Base-by-base conservation (phyloP, 2,329 filamentous ascomycete species). In the Xylaria sp. region DNA sequence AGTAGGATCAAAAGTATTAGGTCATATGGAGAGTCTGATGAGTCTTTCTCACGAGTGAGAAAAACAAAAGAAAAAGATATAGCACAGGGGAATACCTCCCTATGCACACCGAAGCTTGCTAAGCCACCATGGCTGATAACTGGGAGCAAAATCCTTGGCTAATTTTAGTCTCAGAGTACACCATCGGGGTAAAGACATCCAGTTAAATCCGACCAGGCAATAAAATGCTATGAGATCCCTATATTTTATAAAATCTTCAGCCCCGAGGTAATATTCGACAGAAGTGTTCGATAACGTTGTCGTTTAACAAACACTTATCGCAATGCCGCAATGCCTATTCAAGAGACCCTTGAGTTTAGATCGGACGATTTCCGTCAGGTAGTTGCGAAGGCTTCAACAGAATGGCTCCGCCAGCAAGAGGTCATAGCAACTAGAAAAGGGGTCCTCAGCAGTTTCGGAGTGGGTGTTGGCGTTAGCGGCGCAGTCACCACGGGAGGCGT, bases 301-400 rank as follows among this genome's bases (percentile, higher is more conserved):
- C 1, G 27, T 21, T 50, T 25, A 54, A 21, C 8, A 54, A 37
- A 40, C 3, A 32, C 16, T 10, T 6, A 21, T 55, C 23, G 16
- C 18, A 27, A 53, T 67, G 53, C 44, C 23, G 16, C 18, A 27
- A 53, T 67, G 53, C 44, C 47, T 8, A 67, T 67, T 23, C 40
- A 62, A 58, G 58, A 66, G 25, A 61, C 58, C 10, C 64, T 66
- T n/a, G 58, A 42, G 13, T 66, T 62, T 8, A 8, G 29, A 58
- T 57, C 50, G 8, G 42, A 66, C 23, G 51, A 61, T 37, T 61
- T 40, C 25, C 32, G 32, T 21, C 42, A n/a, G 32, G 42, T 58
- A 9, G 64, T 32, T 1, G 42, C 58, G 27, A 40, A 29, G 9
- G 58, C 42, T 16, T 55, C 51, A 6, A 66, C 44, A 18, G 13